Evolutionary conservation across 768 basidiomycete genomes (phyloP).

Genomic region (Phanerochaete carnosa): DNA sequence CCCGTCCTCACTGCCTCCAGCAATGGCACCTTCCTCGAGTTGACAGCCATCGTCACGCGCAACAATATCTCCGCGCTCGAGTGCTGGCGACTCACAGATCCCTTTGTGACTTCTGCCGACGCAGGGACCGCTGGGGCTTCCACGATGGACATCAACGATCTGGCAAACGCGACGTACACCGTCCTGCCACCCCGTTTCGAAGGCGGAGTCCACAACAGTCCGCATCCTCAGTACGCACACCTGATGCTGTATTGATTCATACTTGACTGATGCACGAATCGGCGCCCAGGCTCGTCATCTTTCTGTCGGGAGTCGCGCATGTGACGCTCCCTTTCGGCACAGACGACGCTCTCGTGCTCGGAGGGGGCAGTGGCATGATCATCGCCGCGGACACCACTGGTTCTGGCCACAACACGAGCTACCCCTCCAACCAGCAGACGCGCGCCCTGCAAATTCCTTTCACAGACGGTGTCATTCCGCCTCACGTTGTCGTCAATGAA

Average conservation of each 20-base stretch:
- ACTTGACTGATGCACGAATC: not conserved
- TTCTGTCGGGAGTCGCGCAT: conserved; percentile 23
- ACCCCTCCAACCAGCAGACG: conserved; percentile 19
- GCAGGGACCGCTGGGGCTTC: conserved; percentile 25
- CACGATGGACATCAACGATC: conserved; percentile 19
- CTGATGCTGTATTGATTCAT: not conserved
- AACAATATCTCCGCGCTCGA: conserved; percentile 17
- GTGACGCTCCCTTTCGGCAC: conserved; percentile 19
- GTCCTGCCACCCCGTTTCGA: conserved; percentile 42
- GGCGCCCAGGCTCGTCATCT: conserved; percentile 18
- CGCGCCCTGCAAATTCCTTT: conserved; percentile 23
- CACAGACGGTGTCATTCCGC: conserved; percentile 16
- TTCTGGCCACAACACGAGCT: conserved; percentile 21
- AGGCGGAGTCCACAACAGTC: conserved; percentile 51
- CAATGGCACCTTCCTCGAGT: conserved; percentile 10
- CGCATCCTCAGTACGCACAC: conserved; percentile 33
- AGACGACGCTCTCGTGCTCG: conserved; percentile 12
- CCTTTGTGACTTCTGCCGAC: conserved; percentile 21
- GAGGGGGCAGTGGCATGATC: conserved; percentile 20
- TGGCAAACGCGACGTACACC: conserved; percentile 24
- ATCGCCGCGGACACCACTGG: conserved; percentile 19
- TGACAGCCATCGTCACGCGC: conserved; percentile 14
- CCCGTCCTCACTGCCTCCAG: not conserved
- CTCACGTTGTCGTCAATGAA: conserved; percentile 17
- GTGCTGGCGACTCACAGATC: conserved; percentile 24